A percentile compares a stretch with the other conserved stretches of the same genome.
phyloP scores from a whole-genome alignment of 2,329 filamentous ascomycete genomes.

The Aspergillus pseudonomiae region DNA sequence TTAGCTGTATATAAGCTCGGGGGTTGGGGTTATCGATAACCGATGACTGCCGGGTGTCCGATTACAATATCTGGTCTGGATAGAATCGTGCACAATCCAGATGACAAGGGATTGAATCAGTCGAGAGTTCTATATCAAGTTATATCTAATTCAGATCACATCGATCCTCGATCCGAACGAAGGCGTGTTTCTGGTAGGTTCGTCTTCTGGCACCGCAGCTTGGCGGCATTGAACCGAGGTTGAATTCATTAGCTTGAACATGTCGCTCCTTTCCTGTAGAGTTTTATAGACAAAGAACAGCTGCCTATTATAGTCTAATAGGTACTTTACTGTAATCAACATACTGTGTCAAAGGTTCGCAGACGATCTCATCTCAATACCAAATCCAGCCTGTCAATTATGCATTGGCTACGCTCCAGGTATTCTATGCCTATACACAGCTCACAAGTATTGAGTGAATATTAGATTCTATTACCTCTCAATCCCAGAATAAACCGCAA shows the following conservation, averaged over 20 bases:
- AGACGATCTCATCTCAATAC: neutral
- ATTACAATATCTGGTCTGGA: neutral
- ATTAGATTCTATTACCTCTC: too few relatives aligned
- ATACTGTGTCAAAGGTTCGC: neutral
- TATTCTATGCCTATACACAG: too few relatives aligned
- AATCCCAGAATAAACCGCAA: too few relatives aligned
- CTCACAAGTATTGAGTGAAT: too few relatives aligned
- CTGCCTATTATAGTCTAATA: too few relatives aligned
- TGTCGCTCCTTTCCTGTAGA: too few relatives aligned
- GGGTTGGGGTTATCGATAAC: conserved; percentile 19
- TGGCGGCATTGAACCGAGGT: neutral
- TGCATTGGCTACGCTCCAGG: too few relatives aligned
- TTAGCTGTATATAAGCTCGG: conserved; percentile 1
- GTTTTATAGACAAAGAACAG: too few relatives aligned
- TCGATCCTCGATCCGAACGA: neutral
- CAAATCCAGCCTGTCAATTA: neutral
- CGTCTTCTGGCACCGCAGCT: neutral
- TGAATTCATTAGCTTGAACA: too few relatives aligned
- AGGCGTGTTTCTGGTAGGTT: neutral
- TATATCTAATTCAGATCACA: neutral
- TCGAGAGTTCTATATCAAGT: neutral
- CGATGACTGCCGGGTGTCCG: conserved; percentile 9
- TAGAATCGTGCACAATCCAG: neutral
- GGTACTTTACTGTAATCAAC: too few relatives aligned
- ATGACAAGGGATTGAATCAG: neutral